Base-by-base conservation (phyloP, 345 rosid genomes). In the Citrus sp. region DNA sequence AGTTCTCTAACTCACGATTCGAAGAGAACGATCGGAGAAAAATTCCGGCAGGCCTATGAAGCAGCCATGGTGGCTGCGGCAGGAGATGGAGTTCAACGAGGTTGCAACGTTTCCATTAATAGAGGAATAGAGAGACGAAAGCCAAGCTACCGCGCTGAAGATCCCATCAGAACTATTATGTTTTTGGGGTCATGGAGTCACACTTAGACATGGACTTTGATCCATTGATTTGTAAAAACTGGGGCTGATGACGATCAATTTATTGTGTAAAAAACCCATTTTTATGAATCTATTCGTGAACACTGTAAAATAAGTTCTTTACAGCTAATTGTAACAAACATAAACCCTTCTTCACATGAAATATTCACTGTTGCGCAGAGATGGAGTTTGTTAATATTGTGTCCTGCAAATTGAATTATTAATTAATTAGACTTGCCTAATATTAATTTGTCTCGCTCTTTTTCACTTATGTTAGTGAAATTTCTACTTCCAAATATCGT, bases 111-210 rank as follows among this genome's bases (percentile, higher is more conserved):
- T 69, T 25, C 22, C 9, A 28, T 75, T 62, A 72, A 83, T 0
- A 81, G 75, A 58, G 83, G 80, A 68, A 68, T 64, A 0, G 84
- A 82, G 76, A 88, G 86, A 85, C 84, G 88, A 74, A 86, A 73
- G 7, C 61, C 83, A 35, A 80, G 73, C 67, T 60, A 49, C 35
- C 24, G 22, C 0, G 70, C 75, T 2, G 90, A 90, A 74, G 94
- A 90, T 4, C 94, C 90, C 37, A 90, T 90, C 68, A 82, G 94
- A 81, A 85, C 87, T 46, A 82, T 90, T 84, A 88, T 90, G 85
- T 87, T 90, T 86, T 80, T 90, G 82, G 89, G 87, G 7, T 84
- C 92, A 16, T 90, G 94, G 90, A 79, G 86, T 79, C 94, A 88
- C 55, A 88, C 90, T 5, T 90, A 77, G 80, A 21, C 18, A 2